Conservation (phyloP, 73 alveolate genomes). For the Breviolum minutum region DNA sequence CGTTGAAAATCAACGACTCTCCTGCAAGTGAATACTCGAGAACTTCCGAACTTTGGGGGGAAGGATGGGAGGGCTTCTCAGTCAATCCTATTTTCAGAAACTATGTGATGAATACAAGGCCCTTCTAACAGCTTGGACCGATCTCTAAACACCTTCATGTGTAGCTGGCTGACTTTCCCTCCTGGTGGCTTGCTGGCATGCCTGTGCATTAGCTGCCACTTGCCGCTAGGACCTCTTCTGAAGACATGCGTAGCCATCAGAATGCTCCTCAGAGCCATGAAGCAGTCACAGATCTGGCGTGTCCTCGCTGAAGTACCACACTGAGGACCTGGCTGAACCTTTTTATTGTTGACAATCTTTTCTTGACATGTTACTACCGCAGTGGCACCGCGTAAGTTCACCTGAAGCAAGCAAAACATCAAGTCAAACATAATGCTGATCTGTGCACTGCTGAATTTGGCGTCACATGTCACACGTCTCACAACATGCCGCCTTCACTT, state of each 20-base stretch:
- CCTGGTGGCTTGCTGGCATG: slow-evolving; percentile 80
- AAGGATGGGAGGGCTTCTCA: neutral
- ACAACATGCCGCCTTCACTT: slow-evolving; percentile 10
- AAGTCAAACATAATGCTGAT: neutral
- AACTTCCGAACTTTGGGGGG: neutral
- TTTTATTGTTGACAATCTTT: neutral
- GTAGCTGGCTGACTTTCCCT: neutral
- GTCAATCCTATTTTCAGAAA: neutral
- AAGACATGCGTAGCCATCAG: slow-evolving; percentile 47
- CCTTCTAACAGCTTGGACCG: too few relatives aligned
- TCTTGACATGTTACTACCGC: slow-evolving; percentile 66
- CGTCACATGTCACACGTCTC: neutral
- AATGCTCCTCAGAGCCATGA: slow-evolving; percentile 1
- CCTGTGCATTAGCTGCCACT: slow-evolving; percentile 46
- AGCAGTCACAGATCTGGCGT: neutral
- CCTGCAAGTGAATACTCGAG: neutral
- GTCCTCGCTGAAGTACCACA: too few relatives aligned
- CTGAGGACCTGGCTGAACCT: neutral
- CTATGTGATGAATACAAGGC: too few relatives aligned
- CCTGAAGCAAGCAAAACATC: slow-evolving; percentile 2
- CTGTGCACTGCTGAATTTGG: too few relatives aligned
- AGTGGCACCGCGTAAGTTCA: slow-evolving; percentile 69
- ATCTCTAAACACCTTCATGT: neutral
- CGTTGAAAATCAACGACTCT: neutral
- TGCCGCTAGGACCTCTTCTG: slow-evolving; percentile 6